phyloP scores from a whole-genome alignment of 1,284 basidiomycete genomes.

The Pyrrhoderma noxium region DNA sequence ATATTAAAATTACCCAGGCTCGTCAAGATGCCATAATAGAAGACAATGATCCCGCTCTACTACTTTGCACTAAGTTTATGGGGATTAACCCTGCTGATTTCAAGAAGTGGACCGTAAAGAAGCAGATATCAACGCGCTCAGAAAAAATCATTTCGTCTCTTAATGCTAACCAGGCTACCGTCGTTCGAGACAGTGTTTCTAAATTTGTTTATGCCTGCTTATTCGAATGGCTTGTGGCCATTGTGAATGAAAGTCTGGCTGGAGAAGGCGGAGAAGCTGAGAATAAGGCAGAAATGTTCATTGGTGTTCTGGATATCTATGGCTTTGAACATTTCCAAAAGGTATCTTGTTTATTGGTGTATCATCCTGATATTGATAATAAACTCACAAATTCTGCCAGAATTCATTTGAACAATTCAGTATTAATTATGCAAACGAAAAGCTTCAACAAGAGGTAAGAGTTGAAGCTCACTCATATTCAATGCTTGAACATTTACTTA shows the following conservation, averaged over 20 bases:
- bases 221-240: slow-evolving; percentile 97
- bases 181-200: slow-evolving; percentile 93
- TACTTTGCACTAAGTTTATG: slow-evolving; percentile 81
- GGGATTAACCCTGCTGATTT: slow-evolving; percentile 92
- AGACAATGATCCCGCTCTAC: slow-evolving; percentile 78
- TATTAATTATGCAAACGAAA: slow-evolving; percentile 99
- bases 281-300: slow-evolving; percentile 90
- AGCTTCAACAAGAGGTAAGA: slow-evolving; percentile 85
- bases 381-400: too few relatives aligned
- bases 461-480: neutral
- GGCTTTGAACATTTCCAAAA: slow-evolving; percentile 97
- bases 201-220: slow-evolving; percentile 99
- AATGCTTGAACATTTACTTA: neutral
- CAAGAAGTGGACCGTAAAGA: slow-evolving; percentile 99
- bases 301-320: slow-evolving; percentile 96
- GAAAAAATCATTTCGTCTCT: slow-evolving; percentile 93
- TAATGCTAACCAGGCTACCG: slow-evolving; percentile 85
- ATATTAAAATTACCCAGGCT: slow-evolving; percentile 81
- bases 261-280: slow-evolving; percentile 86
- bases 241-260: slow-evolving; percentile 93
- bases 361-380: too few relatives aligned
- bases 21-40: slow-evolving; percentile 83
- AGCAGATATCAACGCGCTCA: slow-evolving; percentile 89
- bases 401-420: slow-evolving; percentile 99
- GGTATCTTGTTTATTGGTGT: too few relatives aligned